Conservation (phyloP, 352 stramenopile species). For the Globisporangium sylvaticum region DNA sequence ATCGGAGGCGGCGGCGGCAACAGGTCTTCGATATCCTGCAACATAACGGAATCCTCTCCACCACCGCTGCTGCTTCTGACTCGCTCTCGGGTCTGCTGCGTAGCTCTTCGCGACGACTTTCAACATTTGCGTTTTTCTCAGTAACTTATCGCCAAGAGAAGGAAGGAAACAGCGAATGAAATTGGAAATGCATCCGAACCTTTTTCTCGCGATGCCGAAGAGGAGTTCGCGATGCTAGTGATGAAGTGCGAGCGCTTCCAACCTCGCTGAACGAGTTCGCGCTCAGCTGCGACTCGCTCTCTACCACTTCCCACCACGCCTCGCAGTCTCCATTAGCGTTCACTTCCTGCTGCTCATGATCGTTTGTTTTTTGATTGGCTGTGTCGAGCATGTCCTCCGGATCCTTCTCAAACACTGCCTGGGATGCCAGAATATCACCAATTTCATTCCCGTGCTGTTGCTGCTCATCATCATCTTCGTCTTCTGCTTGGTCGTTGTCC, state of each 20-base stretch:
- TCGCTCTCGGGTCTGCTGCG: neutral
- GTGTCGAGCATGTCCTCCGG: neutral
- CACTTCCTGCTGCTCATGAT: conserved; percentile 2
- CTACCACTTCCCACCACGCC: conserved; percentile 55
- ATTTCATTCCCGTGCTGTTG: conserved; percentile 39
- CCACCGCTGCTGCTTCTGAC: conserved; percentile 11
- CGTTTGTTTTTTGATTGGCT: neutral
- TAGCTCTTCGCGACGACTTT: neutral
- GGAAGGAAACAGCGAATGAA: neutral
- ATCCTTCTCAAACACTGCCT: conserved; percentile 27
- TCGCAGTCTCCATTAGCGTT: neutral
- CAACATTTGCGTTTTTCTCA: conserved; percentile 1
- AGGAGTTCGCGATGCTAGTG: neutral
- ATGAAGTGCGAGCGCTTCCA: conserved; percentile 32
- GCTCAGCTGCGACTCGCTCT: conserved; percentile 21
- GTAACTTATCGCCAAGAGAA: neutral
- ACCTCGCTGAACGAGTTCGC: conserved; percentile 44
- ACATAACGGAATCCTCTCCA: conserved; percentile 32
- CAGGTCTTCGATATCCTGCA: conserved; percentile 64
- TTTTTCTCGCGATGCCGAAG: conserved; percentile 17
- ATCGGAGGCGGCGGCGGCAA: conserved; percentile 42
- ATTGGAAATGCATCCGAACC: conserved; percentile 2
- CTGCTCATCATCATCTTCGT: conserved; percentile 16
- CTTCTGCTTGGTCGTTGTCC: conserved; percentile 16
- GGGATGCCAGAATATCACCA: conserved; percentile 63